Evolutionary conservation across 2,329 filamentous ascomycete genomes (phyloP).

Genomic region (Epichloe gansuensis): DNA sequence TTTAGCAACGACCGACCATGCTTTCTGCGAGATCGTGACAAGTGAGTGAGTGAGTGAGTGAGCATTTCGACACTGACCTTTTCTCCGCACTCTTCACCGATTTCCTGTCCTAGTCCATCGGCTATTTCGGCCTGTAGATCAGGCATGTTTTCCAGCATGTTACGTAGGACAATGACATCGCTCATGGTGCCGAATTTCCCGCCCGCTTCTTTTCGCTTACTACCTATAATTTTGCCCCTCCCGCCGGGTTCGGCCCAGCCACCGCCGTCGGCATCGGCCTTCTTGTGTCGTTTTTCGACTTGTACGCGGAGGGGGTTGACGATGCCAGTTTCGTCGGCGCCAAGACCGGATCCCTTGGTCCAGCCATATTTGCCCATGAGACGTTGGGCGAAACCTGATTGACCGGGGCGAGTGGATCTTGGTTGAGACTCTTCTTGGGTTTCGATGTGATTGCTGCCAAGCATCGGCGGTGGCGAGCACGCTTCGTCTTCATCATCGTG

Average conservation of each 20-base stretch:
- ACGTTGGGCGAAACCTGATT: slow-evolving; percentile 73
- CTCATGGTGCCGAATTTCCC: slow-evolving; percentile 60
- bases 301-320: slow-evolving; percentile 66
- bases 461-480: slow-evolving; percentile 33
- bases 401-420: slow-evolving; percentile 58
- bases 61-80: slow-evolving; percentile 36
- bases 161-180: slow-evolving; percentile 66
- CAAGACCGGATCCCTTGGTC: slow-evolving; percentile 77
- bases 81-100: slow-evolving; percentile 82
- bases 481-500: slow-evolving; percentile 29
- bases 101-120: slow-evolving; percentile 72
- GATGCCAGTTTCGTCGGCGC: slow-evolving; percentile 71
- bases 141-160: slow-evolving; percentile 75
- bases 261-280: slow-evolving; percentile 63
- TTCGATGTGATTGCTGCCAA: slow-evolving; percentile 23
- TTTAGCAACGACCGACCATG: too few relatives aligned
- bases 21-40: background rate
- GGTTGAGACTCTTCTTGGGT: slow-evolving; percentile 25
- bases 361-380: slow-evolving; percentile 92
- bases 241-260: slow-evolving; percentile 59
- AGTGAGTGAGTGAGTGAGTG: background rate
- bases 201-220: slow-evolving; percentile 39
- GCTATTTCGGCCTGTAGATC: slow-evolving; percentile 68
- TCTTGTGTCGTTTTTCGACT: slow-evolving; percentile 74
- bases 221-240: slow-evolving; percentile 70